phyloP scores from a whole-genome alignment of 2,329 filamentous ascomycete species.

The Juglanconis juglandina region DNA sequence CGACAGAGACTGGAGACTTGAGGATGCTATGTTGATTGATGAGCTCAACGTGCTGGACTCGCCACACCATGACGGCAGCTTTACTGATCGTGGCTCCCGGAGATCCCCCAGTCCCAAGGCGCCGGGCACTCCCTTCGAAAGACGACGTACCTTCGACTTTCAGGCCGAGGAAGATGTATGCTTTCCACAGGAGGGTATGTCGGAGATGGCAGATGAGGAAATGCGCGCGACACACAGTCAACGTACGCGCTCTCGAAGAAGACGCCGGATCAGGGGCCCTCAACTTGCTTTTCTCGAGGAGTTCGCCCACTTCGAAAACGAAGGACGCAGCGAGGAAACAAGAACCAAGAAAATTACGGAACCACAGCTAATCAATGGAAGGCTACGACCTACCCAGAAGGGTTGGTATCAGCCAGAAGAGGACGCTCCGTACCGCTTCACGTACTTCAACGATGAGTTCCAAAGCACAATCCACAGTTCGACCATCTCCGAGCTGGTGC shows the following conservation, averaged over 20 bases:
- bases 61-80: conserved; percentile 12
- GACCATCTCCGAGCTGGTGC: conserved; percentile 87
- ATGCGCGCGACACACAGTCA: conserved; percentile 25
- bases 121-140: conserved; percentile 36
- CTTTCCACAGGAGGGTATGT: conserved; percentile 76
- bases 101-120: conserved; percentile 24
- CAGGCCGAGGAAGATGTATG: conserved; percentile 85
- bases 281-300: conserved; percentile 81
- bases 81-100: conserved; percentile 13
- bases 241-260: conserved; percentile 46
- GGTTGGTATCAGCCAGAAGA: conserved; percentile 86
- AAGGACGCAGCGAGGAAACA: conserved; percentile 75
- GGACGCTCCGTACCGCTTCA: conserved; percentile 89
- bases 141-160: conserved; percentile 57
- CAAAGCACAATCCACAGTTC: conserved; percentile 94
- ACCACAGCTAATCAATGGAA: conserved; percentile 85
- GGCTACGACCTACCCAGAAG: conserved; percentile 74
- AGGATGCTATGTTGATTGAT: conserved; percentile 69
- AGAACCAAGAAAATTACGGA: conserved; percentile 90
- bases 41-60: conserved; percentile 45
- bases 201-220: conserved; percentile 79
- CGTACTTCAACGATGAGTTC: conserved; percentile 98
- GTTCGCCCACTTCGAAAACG: conserved; percentile 88
- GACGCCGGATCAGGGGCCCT: conserved; percentile 76
- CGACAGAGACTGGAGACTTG: conserved; percentile 56